Evolutionary conservation across 2,329 filamentous ascomycete genomes (phyloP), one percentile per base, ranked within the genome.

Genomic region (Bipolaris oryzae): DNA sequence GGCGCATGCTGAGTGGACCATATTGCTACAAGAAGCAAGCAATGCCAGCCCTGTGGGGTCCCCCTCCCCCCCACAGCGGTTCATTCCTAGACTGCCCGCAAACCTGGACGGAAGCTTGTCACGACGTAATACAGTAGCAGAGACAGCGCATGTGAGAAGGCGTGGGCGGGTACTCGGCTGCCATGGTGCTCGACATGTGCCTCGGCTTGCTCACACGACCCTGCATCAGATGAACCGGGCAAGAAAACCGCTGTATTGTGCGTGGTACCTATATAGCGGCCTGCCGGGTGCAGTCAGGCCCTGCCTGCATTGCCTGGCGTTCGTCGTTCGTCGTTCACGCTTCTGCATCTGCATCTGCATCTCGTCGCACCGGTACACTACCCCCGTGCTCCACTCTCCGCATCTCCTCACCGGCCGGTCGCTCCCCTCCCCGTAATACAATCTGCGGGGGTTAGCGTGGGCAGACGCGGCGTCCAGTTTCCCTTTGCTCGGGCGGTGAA

Each of bases 401-500:
- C 57, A 60, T 63, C 61, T 49, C 47, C 52, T 64, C 61, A 39
- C 60, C 63, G 57, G 58, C 49, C 46, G 21, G 21, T 28, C n/a
- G 11, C 51, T 55, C 39, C 20, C 47, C 34, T 42, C 48, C 48
- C 41, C 41, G 43, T 49, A 54, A 52, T 35, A 21, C 25, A 60
- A 42, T 56, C 64, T 67, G 70, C 68, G 69, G 65, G 65, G 69
- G 55, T 42, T 69, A 69, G 70, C 60, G 69, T 43, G 56, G 53
- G 33, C 41, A 59, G 53, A 58, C 49, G 54, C 60, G 57, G 61
- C 62, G 62, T 52, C 58, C 50, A 38, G 37, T 16, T 21, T 38
- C 33, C 48, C 37, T 39, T 53, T 53, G 53, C 50, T 54, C 55
- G 56, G 61, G 63, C 64, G 53, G 62, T 69, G 64, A 67, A 63